Base-by-base conservation (phyloP, 2,329 filamentous ascomycete species). In the Bisporella sp. region DNA sequence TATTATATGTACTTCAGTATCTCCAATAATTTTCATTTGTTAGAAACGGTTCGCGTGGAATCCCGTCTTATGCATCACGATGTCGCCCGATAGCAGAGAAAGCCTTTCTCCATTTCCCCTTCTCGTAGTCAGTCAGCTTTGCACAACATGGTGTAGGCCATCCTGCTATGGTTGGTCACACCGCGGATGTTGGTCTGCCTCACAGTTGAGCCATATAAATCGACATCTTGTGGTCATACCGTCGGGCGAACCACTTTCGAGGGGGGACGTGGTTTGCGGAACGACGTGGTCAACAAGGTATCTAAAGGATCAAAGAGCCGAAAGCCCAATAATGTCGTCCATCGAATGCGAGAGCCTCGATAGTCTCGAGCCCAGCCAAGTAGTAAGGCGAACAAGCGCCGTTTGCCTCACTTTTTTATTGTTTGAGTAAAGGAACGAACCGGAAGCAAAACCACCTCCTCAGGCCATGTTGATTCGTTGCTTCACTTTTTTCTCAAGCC, bases 381-480 rank as follows among this genome's bases (percentile, higher is more conserved):
- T 31, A 47, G 42, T 41, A 42, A 55, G 55, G 55, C 55, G 51
- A 28, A 54, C 53, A 45, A 46, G 46, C 45, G 51, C 41, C 29
- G 29, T 39, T 43, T 53, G 35, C 35, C 35, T 37, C 35, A 37
- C 35, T 8, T 37, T 37, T n/a, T 37, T 8, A 8, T 37, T 8
- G 8, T 9, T 37, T 8, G n/a, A n/a, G 8, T n/a, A 9, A 8
- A 37, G 35, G 8, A 37, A 37, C 35, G 35, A 37, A 37, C 35
- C 35, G 35, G 35, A 37, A 37, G 35, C 8, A 9, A 42, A 12
- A 28, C 11, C 9, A 42, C 9, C 11, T 12, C 21, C 8, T n/a
- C 11, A n/a, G 4, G 50, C 43, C 47, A 30, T 40, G 30, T 39
- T 33, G 51, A 62, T 60, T 62, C 49, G 59, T 56, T 45, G 59